These are phyloP conservation scores for Jamesozyma piceae DNA, from an alignment of 805 yeast genomes.

Conservation along the genomic window DNA sequence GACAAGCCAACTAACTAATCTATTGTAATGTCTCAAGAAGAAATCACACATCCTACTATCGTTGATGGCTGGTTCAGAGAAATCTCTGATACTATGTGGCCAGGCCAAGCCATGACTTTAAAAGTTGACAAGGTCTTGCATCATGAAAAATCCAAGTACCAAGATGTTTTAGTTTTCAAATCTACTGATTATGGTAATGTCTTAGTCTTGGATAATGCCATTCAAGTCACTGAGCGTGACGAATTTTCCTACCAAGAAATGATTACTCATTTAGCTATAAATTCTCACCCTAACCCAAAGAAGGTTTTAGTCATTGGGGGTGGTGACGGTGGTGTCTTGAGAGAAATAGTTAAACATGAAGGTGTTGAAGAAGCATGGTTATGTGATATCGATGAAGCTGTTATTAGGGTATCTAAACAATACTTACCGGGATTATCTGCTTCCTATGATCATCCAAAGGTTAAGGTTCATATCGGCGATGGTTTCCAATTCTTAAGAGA, in stretches of 20 bases:
- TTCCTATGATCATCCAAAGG: slow-evolving; percentile 81
- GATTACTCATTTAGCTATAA: slow-evolving; percentile 89
- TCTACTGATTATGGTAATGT: slow-evolving; percentile 93
- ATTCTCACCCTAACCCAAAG: slow-evolving; percentile 91
- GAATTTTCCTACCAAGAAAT: slow-evolving; percentile 97
- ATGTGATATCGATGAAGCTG: slow-evolving; percentile 93
- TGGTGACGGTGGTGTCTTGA: slow-evolving; percentile 96
- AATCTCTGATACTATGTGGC: slow-evolving; percentile 93
- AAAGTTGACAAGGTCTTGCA: slow-evolving; percentile 80
- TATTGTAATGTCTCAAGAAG: slow-evolving; percentile 10
- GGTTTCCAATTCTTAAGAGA: slow-evolving; percentile 93
- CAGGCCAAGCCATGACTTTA: slow-evolving; percentile 94
- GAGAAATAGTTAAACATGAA: slow-evolving; percentile 88
- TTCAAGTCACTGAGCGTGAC: slow-evolving; percentile 94
- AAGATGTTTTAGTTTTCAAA: slow-evolving; percentile 88
- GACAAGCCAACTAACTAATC: background rate
- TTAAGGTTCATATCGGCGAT: slow-evolving; percentile 84
- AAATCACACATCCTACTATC: slow-evolving; percentile 37
- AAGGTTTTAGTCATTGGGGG: slow-evolving; percentile 94
- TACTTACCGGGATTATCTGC: slow-evolving; percentile 82
- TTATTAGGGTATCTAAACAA: slow-evolving; percentile 74
- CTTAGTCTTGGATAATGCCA: slow-evolving; percentile 85
- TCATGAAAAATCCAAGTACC: slow-evolving; percentile 79
- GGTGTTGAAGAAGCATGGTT: slow-evolving; percentile 80
- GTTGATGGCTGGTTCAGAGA: slow-evolving; percentile 93